Evolutionary conservation across 768 basidiomycete species (phyloP).

Genomic region (Piloderma croceum): DNA sequence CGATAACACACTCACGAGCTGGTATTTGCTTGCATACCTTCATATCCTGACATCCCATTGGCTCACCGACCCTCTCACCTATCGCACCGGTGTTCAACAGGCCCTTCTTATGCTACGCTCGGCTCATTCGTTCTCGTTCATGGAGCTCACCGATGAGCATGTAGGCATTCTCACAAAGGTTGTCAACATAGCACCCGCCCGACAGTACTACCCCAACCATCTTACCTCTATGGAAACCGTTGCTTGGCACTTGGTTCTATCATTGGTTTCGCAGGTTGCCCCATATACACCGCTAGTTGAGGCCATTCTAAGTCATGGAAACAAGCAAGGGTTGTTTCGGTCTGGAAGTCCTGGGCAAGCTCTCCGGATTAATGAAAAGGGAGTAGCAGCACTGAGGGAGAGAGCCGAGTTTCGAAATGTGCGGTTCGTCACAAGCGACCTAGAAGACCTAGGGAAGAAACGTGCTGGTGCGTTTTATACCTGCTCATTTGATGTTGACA

Average conservation of each 20-base stretch:
- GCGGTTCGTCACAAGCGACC: too few relatives aligned
- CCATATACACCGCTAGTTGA: too few relatives aligned
- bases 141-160: conserved; percentile 3
- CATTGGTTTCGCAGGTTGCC: too few relatives aligned
- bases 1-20: conserved; percentile 13
- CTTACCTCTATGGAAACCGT: neutral
- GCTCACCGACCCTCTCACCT: conserved; percentile 21
- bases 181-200: neutral
- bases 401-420: too few relatives aligned
- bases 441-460: too few relatives aligned
- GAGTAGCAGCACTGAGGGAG: too few relatives aligned
- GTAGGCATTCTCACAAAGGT: neutral
- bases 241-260: neutral
- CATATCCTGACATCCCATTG: conserved; percentile 16
- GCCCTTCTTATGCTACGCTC: conserved; percentile 11
- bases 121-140: conserved; percentile 12
- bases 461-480: too few relatives aligned
- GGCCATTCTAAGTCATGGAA: too few relatives aligned
- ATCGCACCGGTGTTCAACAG: conserved; percentile 15
- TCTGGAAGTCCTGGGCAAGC: too few relatives aligned
- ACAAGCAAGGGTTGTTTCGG: too few relatives aligned
- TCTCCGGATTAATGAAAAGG: too few relatives aligned
- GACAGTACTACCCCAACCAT: conserved; percentile 1
- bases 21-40: conserved; percentile 10
- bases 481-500: too few relatives aligned